Percentiles rank a stretch among this genome's conserved stretches.
phyloP scores from a whole-genome alignment of 108 stramenopile genomes.

The Thalassiosira profunda region DNA sequence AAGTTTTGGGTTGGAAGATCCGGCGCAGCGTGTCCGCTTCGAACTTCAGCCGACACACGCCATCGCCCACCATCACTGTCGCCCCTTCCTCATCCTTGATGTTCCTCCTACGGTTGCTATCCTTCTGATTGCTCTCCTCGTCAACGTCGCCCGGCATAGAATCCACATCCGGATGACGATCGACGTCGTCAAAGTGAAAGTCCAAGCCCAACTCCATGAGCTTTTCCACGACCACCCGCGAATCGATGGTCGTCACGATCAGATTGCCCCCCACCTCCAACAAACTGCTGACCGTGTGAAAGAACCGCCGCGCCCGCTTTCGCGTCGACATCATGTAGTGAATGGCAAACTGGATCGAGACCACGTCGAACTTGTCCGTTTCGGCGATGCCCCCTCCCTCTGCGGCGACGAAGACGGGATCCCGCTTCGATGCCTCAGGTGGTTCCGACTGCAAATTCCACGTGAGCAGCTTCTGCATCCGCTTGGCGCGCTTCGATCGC shows the following conservation, averaged over 20 bases:
- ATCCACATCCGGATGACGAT: slow-evolving; percentile 36
- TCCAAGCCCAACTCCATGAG: slow-evolving; percentile 83
- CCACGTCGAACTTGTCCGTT: slow-evolving; percentile 89
- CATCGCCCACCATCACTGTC: slow-evolving; percentile 65
- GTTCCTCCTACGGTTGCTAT: slow-evolving; percentile 27
- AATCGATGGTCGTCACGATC: slow-evolving; percentile 97
- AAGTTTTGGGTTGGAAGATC: slow-evolving; percentile 51
- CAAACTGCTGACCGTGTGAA: slow-evolving; percentile 88
- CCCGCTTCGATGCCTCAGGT: slow-evolving; percentile 40
- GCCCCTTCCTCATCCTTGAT: slow-evolving; percentile 24
- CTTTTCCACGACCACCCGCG: slow-evolving; percentile 75
- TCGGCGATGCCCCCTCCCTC: slow-evolving; percentile 75
- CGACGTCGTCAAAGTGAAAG: slow-evolving; percentile 62
- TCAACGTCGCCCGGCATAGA: slow-evolving; percentile 29
- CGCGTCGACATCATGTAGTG: slow-evolving; percentile 98
- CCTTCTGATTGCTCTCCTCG: slow-evolving; percentile 39
- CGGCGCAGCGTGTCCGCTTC: slow-evolving; percentile 58
- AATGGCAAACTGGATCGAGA: slow-evolving; percentile 98
- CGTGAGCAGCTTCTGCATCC: slow-evolving; percentile 77
- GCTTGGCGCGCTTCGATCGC: slow-evolving; percentile 36
- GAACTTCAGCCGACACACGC: slow-evolving; percentile 79
- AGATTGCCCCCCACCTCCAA: slow-evolving; percentile 92
- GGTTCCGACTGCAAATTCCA: slow-evolving; percentile 79
- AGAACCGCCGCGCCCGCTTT: slow-evolving; percentile 87
- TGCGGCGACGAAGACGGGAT: slow-evolving; percentile 64